Conservation (phyloP, 2,329 filamentous ascomycete species). For the Verticillium isaacii region DNA sequence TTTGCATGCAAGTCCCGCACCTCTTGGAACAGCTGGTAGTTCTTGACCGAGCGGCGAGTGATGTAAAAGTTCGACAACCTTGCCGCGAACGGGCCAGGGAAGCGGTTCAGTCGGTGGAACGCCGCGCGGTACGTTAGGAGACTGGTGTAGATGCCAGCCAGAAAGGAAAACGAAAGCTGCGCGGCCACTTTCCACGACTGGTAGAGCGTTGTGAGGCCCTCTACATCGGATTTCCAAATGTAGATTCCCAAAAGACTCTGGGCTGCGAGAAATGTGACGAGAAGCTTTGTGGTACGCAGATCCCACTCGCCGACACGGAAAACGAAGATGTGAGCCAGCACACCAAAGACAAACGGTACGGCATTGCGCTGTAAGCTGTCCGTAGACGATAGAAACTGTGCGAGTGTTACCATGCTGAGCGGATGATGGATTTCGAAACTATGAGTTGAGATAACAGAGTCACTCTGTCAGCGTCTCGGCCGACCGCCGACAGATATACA, state of each 20-base stretch:
- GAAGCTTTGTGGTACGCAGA: conserved; percentile 8
- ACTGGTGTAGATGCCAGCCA: conserved; percentile 13
- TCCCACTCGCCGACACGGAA: conserved; percentile 23
- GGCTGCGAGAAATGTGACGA: conserved; percentile 4
- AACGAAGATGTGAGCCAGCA: conserved; percentile 12
- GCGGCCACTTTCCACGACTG: not conserved
- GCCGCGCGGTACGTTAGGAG: conserved; percentile 14
- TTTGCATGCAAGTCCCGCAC: conserved; percentile 19
- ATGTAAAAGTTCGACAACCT: conserved; percentile 18
- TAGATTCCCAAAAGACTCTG: conserved; percentile 1
- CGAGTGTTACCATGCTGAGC: not conserved
- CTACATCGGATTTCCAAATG: not conserved
- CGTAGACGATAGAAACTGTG: not conserved
- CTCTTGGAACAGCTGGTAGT: conserved; percentile 18
- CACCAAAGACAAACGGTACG: conserved; percentile 6
- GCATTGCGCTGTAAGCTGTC: not conserved
- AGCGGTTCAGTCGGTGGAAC: conserved; percentile 21
- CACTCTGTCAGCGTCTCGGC: not conserved
- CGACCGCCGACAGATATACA: not conserved
- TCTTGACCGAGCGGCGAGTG: conserved; percentile 15
- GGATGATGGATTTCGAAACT: not conserved
- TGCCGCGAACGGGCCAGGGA: conserved; percentile 20
- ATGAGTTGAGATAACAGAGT: not conserved
- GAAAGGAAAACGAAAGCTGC: conserved; percentile 1
- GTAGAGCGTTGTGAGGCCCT: not conserved